These are phyloP conservation scores for Nakazawaea pomicola DNA, from an alignment of 805 yeast species.

Conservation along the genomic window DNA sequence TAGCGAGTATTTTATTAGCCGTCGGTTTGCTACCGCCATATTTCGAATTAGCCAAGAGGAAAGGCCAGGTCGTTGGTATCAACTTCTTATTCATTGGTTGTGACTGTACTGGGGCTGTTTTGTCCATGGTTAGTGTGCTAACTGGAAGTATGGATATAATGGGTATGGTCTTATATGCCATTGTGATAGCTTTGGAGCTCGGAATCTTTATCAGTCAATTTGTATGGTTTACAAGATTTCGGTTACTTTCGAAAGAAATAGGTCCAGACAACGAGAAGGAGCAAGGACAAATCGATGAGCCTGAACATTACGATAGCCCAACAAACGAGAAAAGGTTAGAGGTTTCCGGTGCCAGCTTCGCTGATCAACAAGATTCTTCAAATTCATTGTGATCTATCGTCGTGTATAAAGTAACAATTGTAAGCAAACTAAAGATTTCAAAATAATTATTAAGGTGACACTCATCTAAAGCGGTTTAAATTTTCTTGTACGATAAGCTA, in stretches of 20 bases:
- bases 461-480: too few relatives aligned
- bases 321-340: too few relatives aligned
- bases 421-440: too few relatives aligned
- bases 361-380: too few relatives aligned
- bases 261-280: conserved; percentile 9
- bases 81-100: conserved; percentile 45
- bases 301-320: conserved; percentile 9
- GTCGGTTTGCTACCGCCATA: conserved; percentile 52
- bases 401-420: too few relatives aligned
- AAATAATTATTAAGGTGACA: too few relatives aligned
- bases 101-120: conserved; percentile 50
- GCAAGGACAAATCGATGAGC: neutral
- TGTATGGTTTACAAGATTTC: conserved; percentile 58
- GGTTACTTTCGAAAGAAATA: conserved; percentile 15
- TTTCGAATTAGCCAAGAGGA: conserved; percentile 45
- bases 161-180: conserved; percentile 70
- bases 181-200: conserved; percentile 68
- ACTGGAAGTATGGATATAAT: conserved; percentile 59
- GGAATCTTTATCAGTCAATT: conserved; percentile 72
- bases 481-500: too few relatives aligned
- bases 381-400: too few relatives aligned
- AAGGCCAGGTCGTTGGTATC: conserved; percentile 51
- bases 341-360: too few relatives aligned
- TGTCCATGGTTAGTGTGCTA: conserved; percentile 60
- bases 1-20: conserved; percentile 45